Percentiles rank a stretch among this genome's conserved stretches.
Conservation (phyloP, 768 basidiomycete species). For the Naematelia encephala region DNA sequence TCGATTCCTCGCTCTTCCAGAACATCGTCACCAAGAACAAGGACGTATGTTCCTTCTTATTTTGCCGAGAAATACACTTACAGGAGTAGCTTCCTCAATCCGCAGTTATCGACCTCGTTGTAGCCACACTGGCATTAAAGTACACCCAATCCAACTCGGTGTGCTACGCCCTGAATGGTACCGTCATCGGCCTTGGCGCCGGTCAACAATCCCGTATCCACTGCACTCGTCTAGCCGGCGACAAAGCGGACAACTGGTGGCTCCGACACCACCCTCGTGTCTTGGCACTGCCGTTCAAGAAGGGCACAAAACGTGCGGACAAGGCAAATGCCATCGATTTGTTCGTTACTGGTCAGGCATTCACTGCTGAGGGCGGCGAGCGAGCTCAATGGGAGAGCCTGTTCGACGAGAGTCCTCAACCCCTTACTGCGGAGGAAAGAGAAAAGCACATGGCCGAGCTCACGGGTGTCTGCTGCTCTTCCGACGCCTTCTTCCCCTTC, state of each 20-base stretch:
- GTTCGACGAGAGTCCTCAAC: conserved; percentile 67
- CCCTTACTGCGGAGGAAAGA: conserved; percentile 68
- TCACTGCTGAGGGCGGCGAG: conserved; percentile 77
- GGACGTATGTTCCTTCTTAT: conserved; percentile 57
- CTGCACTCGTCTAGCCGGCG: conserved; percentile 94
- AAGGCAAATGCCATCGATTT: conserved; percentile 98
- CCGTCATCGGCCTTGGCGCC: conserved; percentile 91
- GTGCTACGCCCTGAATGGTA: conserved; percentile 85
- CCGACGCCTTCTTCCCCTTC: conserved; percentile 99
- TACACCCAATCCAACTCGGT: conserved; percentile 99
- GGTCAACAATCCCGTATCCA: conserved; percentile 99
- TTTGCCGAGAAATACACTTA: neutral
- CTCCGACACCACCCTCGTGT: conserved; percentile 93
- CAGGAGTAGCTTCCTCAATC: conserved; percentile 63
- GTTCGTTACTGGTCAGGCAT: conserved; percentile 78
- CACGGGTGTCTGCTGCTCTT: conserved; percentile 84
- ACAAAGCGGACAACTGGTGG: conserved; percentile 99
- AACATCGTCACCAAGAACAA: conserved; percentile 88
- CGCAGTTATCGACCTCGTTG: conserved; percentile 85
- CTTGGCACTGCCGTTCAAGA: conserved; percentile 89
- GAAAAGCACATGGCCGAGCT: conserved; percentile 69
- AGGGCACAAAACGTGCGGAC: conserved; percentile 94
- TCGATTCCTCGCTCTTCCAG: conserved; percentile 72
- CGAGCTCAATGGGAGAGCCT: conserved; percentile 83
- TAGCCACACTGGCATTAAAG: conserved; percentile 93